A percentile compares a stretch with the other conserved stretches of the same genome.
phyloP scores from a whole-genome alignment of 1,284 basidiomycete genomes.

The Marasmius tenuissimus region DNA sequence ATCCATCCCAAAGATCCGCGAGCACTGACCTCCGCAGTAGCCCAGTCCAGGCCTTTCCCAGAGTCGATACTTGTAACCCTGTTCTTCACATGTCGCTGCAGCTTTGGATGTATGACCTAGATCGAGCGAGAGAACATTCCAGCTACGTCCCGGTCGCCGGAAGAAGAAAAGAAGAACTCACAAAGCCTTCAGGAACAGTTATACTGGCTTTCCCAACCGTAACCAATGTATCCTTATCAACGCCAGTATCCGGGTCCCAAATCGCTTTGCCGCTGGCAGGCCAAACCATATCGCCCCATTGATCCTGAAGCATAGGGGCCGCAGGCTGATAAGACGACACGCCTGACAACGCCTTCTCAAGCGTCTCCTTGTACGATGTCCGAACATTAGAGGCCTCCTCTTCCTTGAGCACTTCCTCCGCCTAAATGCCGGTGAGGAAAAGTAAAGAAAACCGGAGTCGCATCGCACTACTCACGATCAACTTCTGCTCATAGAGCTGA shows the following conservation, averaged over 20 bases:
- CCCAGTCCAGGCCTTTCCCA: slow-evolving; percentile 80
- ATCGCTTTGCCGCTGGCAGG: slow-evolving; percentile 56
- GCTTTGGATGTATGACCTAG: slow-evolving; percentile 77
- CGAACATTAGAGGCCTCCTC: slow-evolving; percentile 54
- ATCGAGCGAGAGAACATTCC: not conserved
- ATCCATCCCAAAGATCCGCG: not conserved
- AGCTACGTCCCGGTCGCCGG: not conserved
- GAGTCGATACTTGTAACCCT: slow-evolving; percentile 70
- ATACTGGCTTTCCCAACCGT: slow-evolving; percentile 72
- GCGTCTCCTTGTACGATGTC: slow-evolving; percentile 53
- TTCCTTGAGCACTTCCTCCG: slow-evolving; percentile 53
- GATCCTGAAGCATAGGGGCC: slow-evolving; percentile 56
- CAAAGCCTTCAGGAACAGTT: slow-evolving; percentile 71
- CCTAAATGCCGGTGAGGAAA: slow-evolving; percentile 31
- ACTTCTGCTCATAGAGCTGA: slow-evolving; percentile 75
- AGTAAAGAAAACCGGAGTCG: not conserved
- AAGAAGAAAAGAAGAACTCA: slow-evolving; percentile 36
- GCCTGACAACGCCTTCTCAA: slow-evolving; percentile 59
- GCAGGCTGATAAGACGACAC: slow-evolving; percentile 50
- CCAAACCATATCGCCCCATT: slow-evolving; percentile 77
- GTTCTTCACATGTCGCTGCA: slow-evolving; percentile 79
- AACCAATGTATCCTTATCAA: slow-evolving; percentile 48
- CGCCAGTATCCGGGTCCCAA: slow-evolving; percentile 68
- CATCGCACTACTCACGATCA: slow-evolving; percentile 53
- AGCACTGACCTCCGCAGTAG: slow-evolving; percentile 73